phyloP scores from a whole-genome alignment of 225 moss, liverwort and hornwort species.

The Neckera pumila region DNA sequence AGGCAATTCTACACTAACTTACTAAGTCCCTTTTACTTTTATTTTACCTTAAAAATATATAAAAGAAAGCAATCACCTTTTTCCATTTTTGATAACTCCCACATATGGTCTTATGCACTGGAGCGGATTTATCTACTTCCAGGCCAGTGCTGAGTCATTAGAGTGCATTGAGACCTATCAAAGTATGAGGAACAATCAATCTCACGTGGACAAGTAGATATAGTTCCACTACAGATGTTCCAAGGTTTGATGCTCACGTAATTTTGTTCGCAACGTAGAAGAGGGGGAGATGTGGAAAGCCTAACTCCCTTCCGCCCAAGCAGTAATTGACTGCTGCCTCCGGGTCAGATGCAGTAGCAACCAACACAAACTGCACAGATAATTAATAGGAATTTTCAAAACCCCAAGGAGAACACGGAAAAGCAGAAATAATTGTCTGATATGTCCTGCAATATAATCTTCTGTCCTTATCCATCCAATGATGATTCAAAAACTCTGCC shows the following conservation, averaged over 20 bases:
- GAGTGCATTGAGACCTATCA: not conserved
- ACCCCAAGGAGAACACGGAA: not conserved
- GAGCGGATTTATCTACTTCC: not conserved
- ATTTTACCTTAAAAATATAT: too few species aligned
- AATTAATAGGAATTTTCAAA: not conserved
- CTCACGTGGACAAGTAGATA: not conserved
- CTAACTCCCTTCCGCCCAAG: constrained; percentile 16
- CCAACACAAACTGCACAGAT: constrained; percentile 78
- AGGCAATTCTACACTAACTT: not conserved
- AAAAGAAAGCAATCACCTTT: not conserved
- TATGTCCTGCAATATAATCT: not conserved
- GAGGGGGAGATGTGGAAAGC: constrained; percentile 57
- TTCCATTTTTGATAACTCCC: not conserved
- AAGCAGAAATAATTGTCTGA: not conserved
- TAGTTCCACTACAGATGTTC: not conserved
- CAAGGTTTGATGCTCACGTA: constrained; percentile 39
- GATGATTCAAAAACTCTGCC: not conserved
- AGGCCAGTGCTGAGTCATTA: not conserved
- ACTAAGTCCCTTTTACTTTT: not conserved
- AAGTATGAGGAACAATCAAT: not conserved
- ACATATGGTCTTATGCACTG: not conserved
- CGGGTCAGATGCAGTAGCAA: constrained; percentile 85
- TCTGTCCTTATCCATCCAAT: not conserved
- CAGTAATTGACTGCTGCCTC: constrained; percentile 53
- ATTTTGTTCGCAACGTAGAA: constrained; percentile 79